Evolutionary conservation across 2,329 filamentous ascomycete genomes (phyloP), one percentile per base, ranked within the genome.

Genomic region (Cryoendolithus antarcticus): DNA sequence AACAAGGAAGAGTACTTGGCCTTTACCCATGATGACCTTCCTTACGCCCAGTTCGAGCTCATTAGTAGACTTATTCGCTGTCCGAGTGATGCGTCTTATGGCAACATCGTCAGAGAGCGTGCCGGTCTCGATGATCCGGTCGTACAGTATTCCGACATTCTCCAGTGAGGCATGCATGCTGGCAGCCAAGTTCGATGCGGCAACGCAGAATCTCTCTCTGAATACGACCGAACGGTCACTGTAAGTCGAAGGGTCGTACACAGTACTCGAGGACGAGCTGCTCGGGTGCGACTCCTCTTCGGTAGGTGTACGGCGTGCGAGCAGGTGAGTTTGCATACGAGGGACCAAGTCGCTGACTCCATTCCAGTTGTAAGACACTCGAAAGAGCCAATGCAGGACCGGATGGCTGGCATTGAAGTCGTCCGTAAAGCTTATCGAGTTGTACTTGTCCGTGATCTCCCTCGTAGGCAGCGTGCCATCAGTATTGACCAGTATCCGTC

Each of bases 321-420:
- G 62, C n/a, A 93, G 60, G 48, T 91, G 83, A 30, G 68, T 69
- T 39, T 72, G 71, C 80, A 93, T 93, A 32, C 72, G 73, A 5
- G 74, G 73, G 15, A 93, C 67, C 4, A 91, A 65, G 33, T 76
- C 73, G 39, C 69, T 69, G 19, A 93, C 70, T 31, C 75, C 72
- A 6, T 62, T 56, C 86, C 86, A 94, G 57, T 86, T 81, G 42
- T 78, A 72, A 5, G 82, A 84, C 2, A 85, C 82, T 41, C 82
- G 75, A 55, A 83, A 93, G 52, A 91, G 80, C 86, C 86, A 93
- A 36, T 86, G 76, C 59, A 91, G 93, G 2, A 88, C 75, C 0
- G 82, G 75, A 54, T 93, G 85, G 0, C 75, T 74, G 15, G 77
- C 77, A 40, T 77, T 77, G 52, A 94, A 88, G 9, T 79, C 74